Evolutionary conservation across 2,329 filamentous ascomycete genomes (phyloP).

Genomic region (Zasmidium cellare): DNA sequence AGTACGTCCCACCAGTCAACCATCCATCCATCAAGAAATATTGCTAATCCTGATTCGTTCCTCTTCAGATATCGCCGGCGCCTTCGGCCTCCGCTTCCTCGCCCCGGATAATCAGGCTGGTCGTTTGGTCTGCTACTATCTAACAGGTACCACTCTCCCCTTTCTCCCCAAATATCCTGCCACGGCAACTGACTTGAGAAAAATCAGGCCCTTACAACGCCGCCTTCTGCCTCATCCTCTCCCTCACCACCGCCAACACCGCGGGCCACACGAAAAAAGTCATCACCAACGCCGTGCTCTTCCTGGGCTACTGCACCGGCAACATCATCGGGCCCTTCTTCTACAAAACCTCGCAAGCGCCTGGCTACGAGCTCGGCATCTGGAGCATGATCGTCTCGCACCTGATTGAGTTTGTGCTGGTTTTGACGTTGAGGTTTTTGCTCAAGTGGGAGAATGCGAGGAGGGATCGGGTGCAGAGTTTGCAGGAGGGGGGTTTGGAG

Average conservation of each 20-base stretch:
- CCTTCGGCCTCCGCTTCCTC: slow-evolving; percentile 59
- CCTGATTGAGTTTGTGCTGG: slow-evolving; percentile 51
- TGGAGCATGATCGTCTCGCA: slow-evolving; percentile 60
- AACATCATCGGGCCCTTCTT: slow-evolving; percentile 53
- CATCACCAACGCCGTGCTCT: slow-evolving; percentile 62
- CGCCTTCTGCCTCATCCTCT: slow-evolving; percentile 53
- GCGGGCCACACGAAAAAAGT: slow-evolving; percentile 64
- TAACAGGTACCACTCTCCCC: slow-evolving; percentile 35
- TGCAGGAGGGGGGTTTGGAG: slow-evolving; percentile 47
- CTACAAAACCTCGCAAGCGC: slow-evolving; percentile 57
- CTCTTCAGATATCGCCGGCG: slow-evolving; percentile 59
- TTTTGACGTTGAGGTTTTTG: slow-evolving; percentile 47
- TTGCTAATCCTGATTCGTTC: too few species aligned
- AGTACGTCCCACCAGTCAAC: too few species aligned
- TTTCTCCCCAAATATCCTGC: too few species aligned
- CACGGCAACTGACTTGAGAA: too few species aligned
- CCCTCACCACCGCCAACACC: slow-evolving; percentile 52
- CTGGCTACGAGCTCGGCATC: slow-evolving; percentile 52
- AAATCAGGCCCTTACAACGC: slow-evolving; percentile 52
- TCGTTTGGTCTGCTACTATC: slow-evolving; percentile 59
- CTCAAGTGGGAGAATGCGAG: slow-evolving; percentile 52
- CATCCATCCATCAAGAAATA: too few species aligned
- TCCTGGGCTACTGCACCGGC: slow-evolving; percentile 44
- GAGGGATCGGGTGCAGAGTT: slow-evolving; percentile 50
- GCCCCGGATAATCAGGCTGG: slow-evolving; percentile 52